Evolutionary conservation across 495 filamentous ascomycete species (phyloP).

Genomic region (Physcia stellaris): DNA sequence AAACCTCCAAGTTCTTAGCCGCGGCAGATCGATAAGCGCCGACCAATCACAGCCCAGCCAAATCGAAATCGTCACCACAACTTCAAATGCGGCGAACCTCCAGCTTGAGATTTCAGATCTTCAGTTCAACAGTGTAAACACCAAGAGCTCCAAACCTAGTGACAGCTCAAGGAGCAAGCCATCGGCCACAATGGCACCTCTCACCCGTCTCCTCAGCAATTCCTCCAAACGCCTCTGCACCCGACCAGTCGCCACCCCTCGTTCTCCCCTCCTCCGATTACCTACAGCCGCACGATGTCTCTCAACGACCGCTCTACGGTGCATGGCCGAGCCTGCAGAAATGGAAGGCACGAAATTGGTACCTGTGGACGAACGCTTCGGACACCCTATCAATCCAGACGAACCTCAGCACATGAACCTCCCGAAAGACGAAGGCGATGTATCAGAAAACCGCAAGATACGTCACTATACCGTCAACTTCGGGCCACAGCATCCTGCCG

Average conservation of each 20-base stretch:
- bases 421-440: slow-evolving; percentile 34
- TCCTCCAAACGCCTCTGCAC: slow-evolving; percentile 52
- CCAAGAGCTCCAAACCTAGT: too few relatives aligned
- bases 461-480: slow-evolving; percentile 99
- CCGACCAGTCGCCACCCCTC: slow-evolving; percentile 28
- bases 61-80: slow-evolving; percentile 1
- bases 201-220: slow-evolving; percentile 49
- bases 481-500: slow-evolving; percentile 96
- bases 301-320: slow-evolving; percentile 49
- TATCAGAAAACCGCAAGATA: slow-evolving; percentile 64
- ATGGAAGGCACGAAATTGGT: slow-evolving; percentile 46
- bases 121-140: too few relatives aligned
- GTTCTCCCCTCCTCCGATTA: slow-evolving; percentile 21
- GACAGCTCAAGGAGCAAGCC: too few relatives aligned
- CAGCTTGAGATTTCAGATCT: too few relatives aligned
- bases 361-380: slow-evolving; percentile 44
- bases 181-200: slow-evolving; percentile 45
- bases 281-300: slow-evolving; percentile 40
- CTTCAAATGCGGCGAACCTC: slow-evolving; percentile 1
- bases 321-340: slow-evolving; percentile 32
- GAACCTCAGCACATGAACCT: slow-evolving; percentile 27
- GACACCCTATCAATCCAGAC: slow-evolving; percentile 33
- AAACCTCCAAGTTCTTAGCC: too few relatives aligned
- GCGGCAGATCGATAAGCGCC: too few relatives aligned
- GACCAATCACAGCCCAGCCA: too few relatives aligned